Evolutionary conservation across 257 asterid species (phyloP), one percentile per base, ranked within the genome.

Genomic region (Penstemon eatonii): DNA sequence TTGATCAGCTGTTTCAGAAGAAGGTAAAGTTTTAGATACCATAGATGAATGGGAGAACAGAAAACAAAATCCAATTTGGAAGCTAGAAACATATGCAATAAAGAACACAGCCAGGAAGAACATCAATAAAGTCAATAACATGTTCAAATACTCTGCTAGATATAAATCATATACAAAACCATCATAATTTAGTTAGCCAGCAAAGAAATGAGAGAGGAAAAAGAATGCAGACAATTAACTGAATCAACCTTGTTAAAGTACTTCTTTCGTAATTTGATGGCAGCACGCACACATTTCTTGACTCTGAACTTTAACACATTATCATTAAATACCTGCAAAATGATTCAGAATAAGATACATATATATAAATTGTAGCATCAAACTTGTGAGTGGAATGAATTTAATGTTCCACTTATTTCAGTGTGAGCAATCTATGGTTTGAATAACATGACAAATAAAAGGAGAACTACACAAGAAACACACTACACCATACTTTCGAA

Each of bases 251-350:
- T 91, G 83, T 81, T 81, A 62, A 82, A 80, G 80, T 91, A 91
- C 87, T 91, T 91, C 85, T 86, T 91, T 68, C 96, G 93, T 81
- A 91, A 81, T 81, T 89, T 91, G 89, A 91, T 89, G 72, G 97
- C 96, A 56, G 89, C 82, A 50, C 79, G 93, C 69, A 91, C 79
- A 71, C 97, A 91, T 80, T 93, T 89, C 85, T 81, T 91, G 75
- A 89, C 94, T 76, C 90, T 86, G 85, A 91, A 81, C 84, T 91
- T 87, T 74, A 91, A 76, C 76, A 87, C 52, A 69, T 86, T 91
- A 77, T 91, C 97, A 62, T 91, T 91, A 77, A 87, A 91, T 77
- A 91, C 87, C 97, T 91, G 96, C 81, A 69, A 78, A 74, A 73
- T 70, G 45, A 59, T 62, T 44, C 13, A 39, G 25, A 70, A 59